phyloP scores from a whole-genome alignment of 1,139 yeast species.

The Diutina mesorugosa region DNA sequence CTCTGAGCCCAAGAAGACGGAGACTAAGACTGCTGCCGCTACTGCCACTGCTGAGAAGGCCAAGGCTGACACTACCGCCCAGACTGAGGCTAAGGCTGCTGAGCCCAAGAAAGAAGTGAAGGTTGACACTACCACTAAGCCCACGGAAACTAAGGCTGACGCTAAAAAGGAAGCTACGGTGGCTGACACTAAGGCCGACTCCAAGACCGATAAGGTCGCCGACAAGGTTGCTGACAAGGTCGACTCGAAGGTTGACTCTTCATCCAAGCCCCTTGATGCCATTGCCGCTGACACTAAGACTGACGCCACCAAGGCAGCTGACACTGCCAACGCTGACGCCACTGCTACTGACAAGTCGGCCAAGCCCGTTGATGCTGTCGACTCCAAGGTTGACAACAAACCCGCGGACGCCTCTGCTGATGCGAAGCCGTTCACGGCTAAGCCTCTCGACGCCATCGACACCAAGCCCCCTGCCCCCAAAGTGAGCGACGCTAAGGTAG shows the following conservation, averaged over 20 bases:
- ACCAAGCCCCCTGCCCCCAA: not conserved
- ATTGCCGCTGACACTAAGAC: no score
- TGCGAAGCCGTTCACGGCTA: not conserved
- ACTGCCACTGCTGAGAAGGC: conserved; percentile 2
- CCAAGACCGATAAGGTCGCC: not conserved
- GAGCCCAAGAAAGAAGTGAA: not conserved
- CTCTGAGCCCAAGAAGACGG: not conserved
- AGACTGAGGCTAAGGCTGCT: not conserved
- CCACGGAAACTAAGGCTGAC: not conserved
- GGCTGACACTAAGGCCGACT: not conserved
- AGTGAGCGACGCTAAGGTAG: not conserved
- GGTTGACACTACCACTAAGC: not conserved
- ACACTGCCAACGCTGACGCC: no score
- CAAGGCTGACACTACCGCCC: not conserved
- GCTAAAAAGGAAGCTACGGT: not conserved
- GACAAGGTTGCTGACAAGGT: not conserved
- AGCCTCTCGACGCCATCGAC: not conserved
- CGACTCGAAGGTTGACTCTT: not conserved
- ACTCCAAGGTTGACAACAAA: no score
- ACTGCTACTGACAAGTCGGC: no score
- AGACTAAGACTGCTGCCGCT: not conserved
- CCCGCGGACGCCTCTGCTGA: no score
- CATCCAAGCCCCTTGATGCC: no score
- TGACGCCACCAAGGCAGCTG: no score
- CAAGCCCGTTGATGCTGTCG: no score